Conservation (phyloP, 352 stramenopile species). For the Peronosclerospora sorghi region DNA sequence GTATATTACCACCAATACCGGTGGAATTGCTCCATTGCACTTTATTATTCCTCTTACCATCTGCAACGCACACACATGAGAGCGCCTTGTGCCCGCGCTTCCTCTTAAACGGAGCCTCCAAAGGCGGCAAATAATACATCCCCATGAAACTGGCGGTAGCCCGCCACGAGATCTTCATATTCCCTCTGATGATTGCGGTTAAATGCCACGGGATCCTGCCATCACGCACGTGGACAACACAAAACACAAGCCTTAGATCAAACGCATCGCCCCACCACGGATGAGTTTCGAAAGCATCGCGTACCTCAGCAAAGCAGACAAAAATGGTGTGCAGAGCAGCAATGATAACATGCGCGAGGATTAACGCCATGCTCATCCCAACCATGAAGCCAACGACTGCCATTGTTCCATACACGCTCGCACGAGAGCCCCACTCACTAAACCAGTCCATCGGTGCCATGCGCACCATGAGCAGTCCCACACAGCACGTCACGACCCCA, state of each 20-base stretch:
- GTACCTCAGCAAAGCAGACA: constrained; percentile 80
- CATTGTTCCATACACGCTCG: constrained; percentile 42
- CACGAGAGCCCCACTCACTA: constrained; percentile 32
- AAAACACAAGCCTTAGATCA: constrained; percentile 7
- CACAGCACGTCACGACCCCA: constrained; percentile 48
- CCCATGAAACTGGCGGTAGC: constrained; percentile 75
- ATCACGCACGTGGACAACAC: too few relatives aligned
- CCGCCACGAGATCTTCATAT: constrained; percentile 64
- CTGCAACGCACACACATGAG: too few relatives aligned
- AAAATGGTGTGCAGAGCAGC: constrained; percentile 80
- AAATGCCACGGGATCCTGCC: constrained; percentile 64
- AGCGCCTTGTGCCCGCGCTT: too few relatives aligned
- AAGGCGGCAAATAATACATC: constrained; percentile 63
- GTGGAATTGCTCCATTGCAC: too few relatives aligned
- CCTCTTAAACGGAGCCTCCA: constrained; percentile 50
- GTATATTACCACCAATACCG: too few relatives aligned
- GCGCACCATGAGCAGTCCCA: constrained; percentile 56
- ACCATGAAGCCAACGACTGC: constrained; percentile 68
- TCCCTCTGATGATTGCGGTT: constrained; percentile 74
- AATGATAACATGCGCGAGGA: constrained; percentile 73
- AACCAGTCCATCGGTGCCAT: constrained; percentile 59
- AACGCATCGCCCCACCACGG: not conserved
- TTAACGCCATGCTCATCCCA: constrained; percentile 73
- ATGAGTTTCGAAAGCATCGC: not conserved
- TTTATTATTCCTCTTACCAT: too few relatives aligned